Percentiles rank a stretch among this genome's conserved stretches.
These are phyloP conservation scores for Cercospora sp. DNA, from an alignment of 2,329 filamentous ascomycete genomes.

Conservation along the genomic window DNA sequence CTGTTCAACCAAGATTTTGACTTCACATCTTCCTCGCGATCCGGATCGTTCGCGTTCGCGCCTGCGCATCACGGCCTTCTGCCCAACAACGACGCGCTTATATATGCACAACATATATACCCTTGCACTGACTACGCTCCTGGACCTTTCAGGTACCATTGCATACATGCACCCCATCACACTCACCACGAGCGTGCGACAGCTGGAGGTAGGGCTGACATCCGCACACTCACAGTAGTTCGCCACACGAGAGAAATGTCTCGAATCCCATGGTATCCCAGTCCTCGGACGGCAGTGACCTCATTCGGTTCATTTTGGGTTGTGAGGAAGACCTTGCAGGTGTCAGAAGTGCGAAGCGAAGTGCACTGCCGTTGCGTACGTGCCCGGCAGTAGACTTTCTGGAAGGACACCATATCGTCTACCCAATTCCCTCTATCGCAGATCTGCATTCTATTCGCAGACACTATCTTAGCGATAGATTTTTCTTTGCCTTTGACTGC, in stretches of 20 bases:
- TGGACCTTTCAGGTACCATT: not conserved
- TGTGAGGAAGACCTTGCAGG: conserved; percentile 14
- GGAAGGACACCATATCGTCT: conserved; percentile 8
- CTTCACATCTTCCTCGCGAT: not conserved
- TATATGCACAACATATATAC: not conserved
- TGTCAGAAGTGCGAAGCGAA: conserved; percentile 7
- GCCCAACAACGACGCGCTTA: not conserved
- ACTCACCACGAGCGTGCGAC: not conserved
- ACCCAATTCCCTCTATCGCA: not conserved
- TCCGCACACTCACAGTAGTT: not conserved
- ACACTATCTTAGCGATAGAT: not conserved
- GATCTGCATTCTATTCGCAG: not conserved
- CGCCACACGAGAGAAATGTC: conserved; percentile 5
- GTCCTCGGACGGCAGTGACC: conserved; percentile 8
- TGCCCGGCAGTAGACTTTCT: not conserved
- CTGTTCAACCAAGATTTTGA: not conserved
- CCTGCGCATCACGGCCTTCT: not conserved
- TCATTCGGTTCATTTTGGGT: conserved; percentile 15
- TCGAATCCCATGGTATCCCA: conserved; percentile 12
- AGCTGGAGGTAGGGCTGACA: not conserved
- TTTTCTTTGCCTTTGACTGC: not conserved
- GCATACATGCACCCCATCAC: not conserved
- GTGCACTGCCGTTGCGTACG: not conserved
- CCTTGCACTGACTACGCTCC: not conserved
- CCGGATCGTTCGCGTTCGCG: not conserved